Base-by-base conservation (phyloP, 306 rosid species). In the Pyrus betulifolia region DNA sequence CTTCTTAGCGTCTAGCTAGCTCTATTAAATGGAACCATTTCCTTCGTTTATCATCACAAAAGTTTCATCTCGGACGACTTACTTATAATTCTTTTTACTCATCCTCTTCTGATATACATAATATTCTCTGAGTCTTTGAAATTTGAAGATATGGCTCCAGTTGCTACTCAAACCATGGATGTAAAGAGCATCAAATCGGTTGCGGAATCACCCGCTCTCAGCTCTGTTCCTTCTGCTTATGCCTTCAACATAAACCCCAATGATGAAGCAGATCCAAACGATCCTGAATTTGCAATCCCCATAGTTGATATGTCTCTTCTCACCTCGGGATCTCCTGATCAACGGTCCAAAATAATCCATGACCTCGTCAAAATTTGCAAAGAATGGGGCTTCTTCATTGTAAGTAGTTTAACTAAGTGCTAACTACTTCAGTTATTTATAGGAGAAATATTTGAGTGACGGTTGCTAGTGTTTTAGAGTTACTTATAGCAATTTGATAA, bases 321-420 rank as follows among this genome's bases (percentile, higher is more conserved):
- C 80, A 80, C 78, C n/a, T 88, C 85, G 4, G 13, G 55, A 21
- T 78, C 81, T 57, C 84, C 85, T 71, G 82, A 61, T 11, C 83
- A 70, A 71, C 91, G 77, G 13, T 33, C 85, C 65, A 8, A 71
- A 67, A 28, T 74, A 0, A 65, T 88, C 12, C 70, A 72, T 4
- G 13, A 82, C 52, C 87, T 88, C 1, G 74, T 58, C 77, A 66
- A 75, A 19, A 87, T 86, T 60, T 88, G 92, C 40, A 55, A 82
- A 0, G 76, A 88, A 4, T 88, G 92, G 89, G 89, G 89, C 25
- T 82, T 84, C 77, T 88, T 88, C 86, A 71, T 82, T 82, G 91
- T 35, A 35, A 35, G 40, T 35, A 35, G 40, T 35, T 6, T 35
- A 35, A 35, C 40, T 35, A 35, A 35, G 40, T 35, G 7, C 1